Percentiles rank a stretch among this genome's conserved stretches.
Conservation (phyloP, 768 basidiomycete genomes). For the Tylopilus subfusipes region DNA sequence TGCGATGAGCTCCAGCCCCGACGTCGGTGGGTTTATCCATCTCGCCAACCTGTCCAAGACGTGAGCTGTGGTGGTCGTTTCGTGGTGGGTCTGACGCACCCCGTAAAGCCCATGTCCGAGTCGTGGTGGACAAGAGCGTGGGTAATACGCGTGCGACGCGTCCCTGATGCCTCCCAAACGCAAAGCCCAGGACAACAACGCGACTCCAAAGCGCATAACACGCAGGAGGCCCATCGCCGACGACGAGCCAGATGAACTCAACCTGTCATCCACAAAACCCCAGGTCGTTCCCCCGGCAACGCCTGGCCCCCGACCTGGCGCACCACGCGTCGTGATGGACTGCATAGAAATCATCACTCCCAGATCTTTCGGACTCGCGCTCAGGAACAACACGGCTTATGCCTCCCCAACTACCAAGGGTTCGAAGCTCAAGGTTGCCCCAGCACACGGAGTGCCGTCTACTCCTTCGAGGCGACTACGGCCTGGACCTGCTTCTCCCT, state of each 20-base stretch:
- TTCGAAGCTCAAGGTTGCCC: neutral
- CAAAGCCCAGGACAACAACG: conserved; percentile 31
- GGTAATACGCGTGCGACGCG: conserved; percentile 20
- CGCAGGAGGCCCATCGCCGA: conserved; percentile 16
- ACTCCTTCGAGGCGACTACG: conserved; percentile 18
- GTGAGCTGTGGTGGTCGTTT: neutral
- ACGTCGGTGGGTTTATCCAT: conserved; percentile 79
- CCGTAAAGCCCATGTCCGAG: conserved; percentile 70
- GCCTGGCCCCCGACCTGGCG: conserved; percentile 17
- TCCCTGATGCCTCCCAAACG: conserved; percentile 39
- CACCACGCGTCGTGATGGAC: conserved; percentile 28
- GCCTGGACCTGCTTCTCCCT: neutral
- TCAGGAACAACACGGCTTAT: neutral
- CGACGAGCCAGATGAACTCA: conserved; percentile 31
- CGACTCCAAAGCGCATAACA: conserved; percentile 35
- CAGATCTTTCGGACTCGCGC: conserved; percentile 1
- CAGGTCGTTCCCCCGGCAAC: conserved; percentile 17
- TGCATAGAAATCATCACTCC: conserved; percentile 33
- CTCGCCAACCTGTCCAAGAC: conserved; percentile 55
- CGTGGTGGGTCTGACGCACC: conserved; percentile 33
- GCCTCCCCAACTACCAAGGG: conserved; percentile 13
- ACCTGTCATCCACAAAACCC: conserved; percentile 14
- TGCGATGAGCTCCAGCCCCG: conserved; percentile 62
- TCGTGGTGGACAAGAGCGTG: conserved; percentile 11
- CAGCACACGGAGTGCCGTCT: conserved; percentile 5